These are phyloP conservation scores for Pseudogymnoascus sp. DNA, from an alignment of 2,329 filamentous ascomycete species.

Conservation along the genomic window DNA sequence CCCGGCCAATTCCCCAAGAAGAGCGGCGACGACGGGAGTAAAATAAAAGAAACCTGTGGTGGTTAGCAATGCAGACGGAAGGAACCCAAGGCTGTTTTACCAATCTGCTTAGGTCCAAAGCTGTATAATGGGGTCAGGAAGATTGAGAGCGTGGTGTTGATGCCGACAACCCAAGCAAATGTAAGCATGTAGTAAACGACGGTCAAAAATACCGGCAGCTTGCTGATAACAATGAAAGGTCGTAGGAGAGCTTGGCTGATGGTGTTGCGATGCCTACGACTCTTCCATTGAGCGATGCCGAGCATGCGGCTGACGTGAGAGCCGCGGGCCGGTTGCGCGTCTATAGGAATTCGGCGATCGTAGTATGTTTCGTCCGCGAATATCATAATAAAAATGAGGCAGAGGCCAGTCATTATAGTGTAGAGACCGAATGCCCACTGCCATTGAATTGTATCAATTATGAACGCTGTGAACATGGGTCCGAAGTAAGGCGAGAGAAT, in stretches of 20 bases:
- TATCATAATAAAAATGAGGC: slow-evolving; percentile 25
- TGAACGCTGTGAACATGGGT: slow-evolving; percentile 28
- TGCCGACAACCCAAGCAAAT: slow-evolving; percentile 45
- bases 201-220: slow-evolving; percentile 32
- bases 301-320: slow-evolving; percentile 22
- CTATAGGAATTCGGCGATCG: slow-evolving; percentile 33
- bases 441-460: slow-evolving; percentile 34
- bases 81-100: slow-evolving; percentile 25
- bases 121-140: slow-evolving; percentile 42
- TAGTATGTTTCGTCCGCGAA: slow-evolving; percentile 44
- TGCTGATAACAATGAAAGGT: slow-evolving; percentile 31
- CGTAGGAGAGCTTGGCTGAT: slow-evolving; percentile 34
- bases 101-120: slow-evolving; percentile 42
- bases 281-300: slow-evolving; percentile 24
- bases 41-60: slow-evolving; percentile 45
- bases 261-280: slow-evolving; percentile 29
- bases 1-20: slow-evolving; percentile 45
- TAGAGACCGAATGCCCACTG: slow-evolving; percentile 41
- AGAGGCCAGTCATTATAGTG: slow-evolving; percentile 32
- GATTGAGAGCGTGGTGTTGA: slow-evolving; percentile 48
- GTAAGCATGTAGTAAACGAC: slow-evolving; percentile 32
- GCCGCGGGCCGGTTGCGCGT: slow-evolving; percentile 29
- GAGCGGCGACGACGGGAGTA: slow-evolving; percentile 44
- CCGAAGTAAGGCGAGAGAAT: slow-evolving; percentile 38
- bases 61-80: neutral